Base-by-base conservation (phyloP, 192 early-diverging fungal species). In the Backusella liffmaniae region DNA sequence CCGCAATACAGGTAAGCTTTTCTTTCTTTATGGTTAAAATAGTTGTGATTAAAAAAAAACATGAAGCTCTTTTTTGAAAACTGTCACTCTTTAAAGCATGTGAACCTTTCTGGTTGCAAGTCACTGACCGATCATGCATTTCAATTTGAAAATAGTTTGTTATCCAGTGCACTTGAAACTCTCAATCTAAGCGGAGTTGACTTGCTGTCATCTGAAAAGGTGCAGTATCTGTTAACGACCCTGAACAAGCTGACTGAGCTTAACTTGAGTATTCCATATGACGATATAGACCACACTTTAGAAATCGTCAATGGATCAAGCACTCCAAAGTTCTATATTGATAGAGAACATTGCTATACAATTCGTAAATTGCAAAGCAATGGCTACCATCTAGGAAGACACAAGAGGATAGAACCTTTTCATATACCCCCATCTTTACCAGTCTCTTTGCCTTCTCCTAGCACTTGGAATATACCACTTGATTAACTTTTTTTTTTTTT, bases 271-370 rank as follows among this genome's bases (percentile, higher is more conserved):
- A 72, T 74, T 41, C 71, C 75, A 18, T 80, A 80, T 67, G 75
- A 77, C 62, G 49, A 72, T 9, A 76, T 74, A 49, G 75, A 72
- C 7, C 67, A 73, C 16, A 41, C 30, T 35, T 77, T 80, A 23
- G 37, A 74, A 7, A 34, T 44, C 56, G 65, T 65, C 4, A 70
- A 71, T 32, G 75, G 75, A 41, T 26, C 53, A 13, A 41, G 29
- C 23, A 46, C 42, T 5, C 72, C 39, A 32, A 8, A 23, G 9
- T 79, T 71, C 41, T 62, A 66, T 65, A 68, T 79, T 32, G 73
- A 79, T 75, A 73, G 74, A 21, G 78, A 79, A 35, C 67, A 79
- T 30, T 79, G 73, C n/a, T 73, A 79, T 65, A 79, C 78, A 5
- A 72, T 79, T 65, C 46, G 71, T 5, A 67, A 67, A 51, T 18